Evolutionary conservation across 2,329 filamentous ascomycete species (phyloP).

Genomic region (Pseudodiploospora longispora): DNA sequence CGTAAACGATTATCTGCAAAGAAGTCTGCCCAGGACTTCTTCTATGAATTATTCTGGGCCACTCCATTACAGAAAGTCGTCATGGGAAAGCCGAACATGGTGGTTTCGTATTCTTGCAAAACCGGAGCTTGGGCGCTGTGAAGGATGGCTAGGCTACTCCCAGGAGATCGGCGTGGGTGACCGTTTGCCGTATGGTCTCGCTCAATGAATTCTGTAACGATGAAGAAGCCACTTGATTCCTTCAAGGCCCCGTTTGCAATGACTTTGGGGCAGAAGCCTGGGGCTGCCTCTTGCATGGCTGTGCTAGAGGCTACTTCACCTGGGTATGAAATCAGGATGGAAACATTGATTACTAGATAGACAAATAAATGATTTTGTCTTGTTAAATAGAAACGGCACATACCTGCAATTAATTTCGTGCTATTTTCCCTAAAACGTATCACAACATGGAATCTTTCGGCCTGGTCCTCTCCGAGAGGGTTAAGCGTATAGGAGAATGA

Average conservation of each 20-base stretch:
- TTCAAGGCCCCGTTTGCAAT: slow-evolving; percentile 60
- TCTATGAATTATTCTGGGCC: slow-evolving; percentile 69
- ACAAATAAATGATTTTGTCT: too few species aligned
- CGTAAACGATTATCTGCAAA: slow-evolving; percentile 70
- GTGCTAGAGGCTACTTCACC: slow-evolving; percentile 81
- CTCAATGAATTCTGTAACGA: slow-evolving; percentile 75
- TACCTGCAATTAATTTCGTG: too few species aligned
- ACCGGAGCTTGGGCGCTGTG: slow-evolving; percentile 68
- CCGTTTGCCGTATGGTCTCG: slow-evolving; percentile 37
- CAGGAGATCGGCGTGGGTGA: slow-evolving; percentile 51
- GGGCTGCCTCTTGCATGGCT: slow-evolving; percentile 64
- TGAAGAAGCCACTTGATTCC: slow-evolving; percentile 44
- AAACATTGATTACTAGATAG: too few species aligned
- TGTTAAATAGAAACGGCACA: too few species aligned
- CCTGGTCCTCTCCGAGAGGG: too few species aligned
- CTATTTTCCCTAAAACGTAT: too few species aligned
- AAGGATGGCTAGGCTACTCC: slow-evolving; percentile 67
- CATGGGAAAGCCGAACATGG: slow-evolving; percentile 76
- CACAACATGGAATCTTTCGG: too few species aligned
- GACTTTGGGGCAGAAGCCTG: slow-evolving; percentile 66
- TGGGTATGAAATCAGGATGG: slow-evolving; percentile 15
- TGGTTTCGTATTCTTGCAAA: slow-evolving; percentile 47
- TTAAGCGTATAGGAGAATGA: too few species aligned
- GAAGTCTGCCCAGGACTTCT: slow-evolving; percentile 72
- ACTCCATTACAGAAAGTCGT: slow-evolving; percentile 83